These are phyloP conservation scores for Xylaria intraflava DNA, from an alignment of 495 filamentous ascomycete species.

Conservation along the genomic window DNA sequence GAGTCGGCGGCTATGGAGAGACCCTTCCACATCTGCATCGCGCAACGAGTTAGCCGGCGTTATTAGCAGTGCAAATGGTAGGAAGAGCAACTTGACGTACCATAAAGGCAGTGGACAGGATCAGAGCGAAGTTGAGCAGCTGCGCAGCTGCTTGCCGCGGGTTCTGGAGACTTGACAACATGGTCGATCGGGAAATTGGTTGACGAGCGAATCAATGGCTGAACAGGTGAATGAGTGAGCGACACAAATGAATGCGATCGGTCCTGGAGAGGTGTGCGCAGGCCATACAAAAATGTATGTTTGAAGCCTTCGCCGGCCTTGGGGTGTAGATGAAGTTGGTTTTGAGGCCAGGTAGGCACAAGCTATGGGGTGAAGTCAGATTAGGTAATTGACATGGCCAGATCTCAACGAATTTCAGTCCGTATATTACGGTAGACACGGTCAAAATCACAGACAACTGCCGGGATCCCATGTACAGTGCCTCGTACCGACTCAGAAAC, in stretches of 20 bases:
- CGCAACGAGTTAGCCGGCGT: neutral
- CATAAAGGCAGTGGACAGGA: constrained; percentile 95
- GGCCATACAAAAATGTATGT: neutral
- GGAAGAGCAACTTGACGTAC: constrained; percentile 20
- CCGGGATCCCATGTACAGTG: no score
- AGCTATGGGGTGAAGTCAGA: neutral
- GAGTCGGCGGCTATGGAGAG: constrained; percentile 80
- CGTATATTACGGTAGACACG: no score
- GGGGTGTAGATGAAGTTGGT: neutral
- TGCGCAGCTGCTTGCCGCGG: constrained; percentile 83
- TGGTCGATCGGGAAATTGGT: constrained; percentile 26
- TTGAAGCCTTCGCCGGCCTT: constrained; percentile 18
- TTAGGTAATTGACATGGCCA: no score
- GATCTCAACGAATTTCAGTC: no score
- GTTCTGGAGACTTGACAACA: constrained; percentile 69
- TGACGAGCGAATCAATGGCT: neutral
- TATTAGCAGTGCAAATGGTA: neutral
- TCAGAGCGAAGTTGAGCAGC: constrained; percentile 89
- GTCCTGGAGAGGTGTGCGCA: no score
- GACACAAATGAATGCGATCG: neutral
- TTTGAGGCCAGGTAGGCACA: constrained; percentile 20
- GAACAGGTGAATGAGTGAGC: neutral
- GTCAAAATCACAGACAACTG: no score
- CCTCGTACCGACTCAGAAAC: no score
- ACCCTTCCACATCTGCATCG: constrained; percentile 75